phyloP scores from a whole-genome alignment of 2,329 filamentous ascomycete genomes.

The Dendryphion nanum region DNA sequence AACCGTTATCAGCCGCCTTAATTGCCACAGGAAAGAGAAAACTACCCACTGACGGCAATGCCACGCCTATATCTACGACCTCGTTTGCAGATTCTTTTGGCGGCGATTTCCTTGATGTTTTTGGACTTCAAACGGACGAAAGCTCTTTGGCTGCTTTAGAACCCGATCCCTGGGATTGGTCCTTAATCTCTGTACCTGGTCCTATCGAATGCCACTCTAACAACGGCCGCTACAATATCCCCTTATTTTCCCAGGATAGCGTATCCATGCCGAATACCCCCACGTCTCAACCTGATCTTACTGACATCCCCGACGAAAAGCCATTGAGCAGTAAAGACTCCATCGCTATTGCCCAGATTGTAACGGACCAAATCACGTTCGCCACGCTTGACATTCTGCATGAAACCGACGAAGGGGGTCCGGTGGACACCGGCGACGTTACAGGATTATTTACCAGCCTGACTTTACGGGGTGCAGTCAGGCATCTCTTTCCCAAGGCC shows the following conservation, averaged over 20 bases:
- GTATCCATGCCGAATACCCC: slow-evolving; percentile 32
- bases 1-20: slow-evolving; percentile 16
- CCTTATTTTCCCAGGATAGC: slow-evolving; percentile 22
- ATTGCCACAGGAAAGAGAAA: slow-evolving; percentile 31
- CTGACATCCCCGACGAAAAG: slow-evolving; percentile 27
- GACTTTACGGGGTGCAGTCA: slow-evolving; percentile 22
- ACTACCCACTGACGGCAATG: slow-evolving; percentile 33
- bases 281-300: slow-evolving; percentile 30
- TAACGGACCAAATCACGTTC: slow-evolving; percentile 68
- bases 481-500: slow-evolving; percentile 28
- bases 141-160: slow-evolving; percentile 27
- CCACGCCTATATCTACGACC: slow-evolving; percentile 34
- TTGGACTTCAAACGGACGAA: slow-evolving; percentile 30
- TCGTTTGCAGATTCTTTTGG: slow-evolving; percentile 36
- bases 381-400: slow-evolving; percentile 43
- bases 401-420: slow-evolving; percentile 20
- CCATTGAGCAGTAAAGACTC: slow-evolving; percentile 55
- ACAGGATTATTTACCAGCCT: background rate
- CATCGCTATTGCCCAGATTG: slow-evolving; percentile 66
- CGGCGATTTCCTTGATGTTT: slow-evolving; percentile 23
- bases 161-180: slow-evolving; percentile 37
- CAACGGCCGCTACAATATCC: slow-evolving; percentile 25
- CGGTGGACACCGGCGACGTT: background rate
- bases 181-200: slow-evolving; percentile 27
- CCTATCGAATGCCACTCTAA: slow-evolving; percentile 19